phyloP scores from a whole-genome alignment of 2,329 filamentous ascomycete genomes.

The Alternaria hordeiaustralica region DNA sequence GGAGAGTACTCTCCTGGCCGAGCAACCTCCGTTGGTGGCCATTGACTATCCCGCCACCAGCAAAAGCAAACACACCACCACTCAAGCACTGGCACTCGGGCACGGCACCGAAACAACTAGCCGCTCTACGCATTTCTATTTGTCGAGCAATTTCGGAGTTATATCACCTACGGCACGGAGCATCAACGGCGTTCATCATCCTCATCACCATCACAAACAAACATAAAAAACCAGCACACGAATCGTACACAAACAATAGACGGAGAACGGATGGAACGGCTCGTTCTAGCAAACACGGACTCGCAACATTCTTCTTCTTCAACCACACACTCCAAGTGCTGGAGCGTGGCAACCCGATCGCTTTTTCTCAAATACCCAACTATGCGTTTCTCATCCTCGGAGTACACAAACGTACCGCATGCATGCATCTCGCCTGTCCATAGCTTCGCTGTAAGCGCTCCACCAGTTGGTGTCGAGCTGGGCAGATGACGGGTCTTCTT shows the following conservation, averaged over 20 bases:
- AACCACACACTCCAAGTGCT: conserved; percentile 44
- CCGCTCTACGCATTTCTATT: background rate
- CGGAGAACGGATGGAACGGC: conserved; percentile 1
- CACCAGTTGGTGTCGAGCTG: conserved; percentile 36
- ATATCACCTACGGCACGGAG: conserved; percentile 22
- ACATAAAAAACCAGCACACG: background rate
- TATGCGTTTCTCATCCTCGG: conserved; percentile 5
- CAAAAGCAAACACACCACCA: conserved; percentile 2
- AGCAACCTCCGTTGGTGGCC: conserved; percentile 37
- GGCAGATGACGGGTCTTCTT: conserved; percentile 38
- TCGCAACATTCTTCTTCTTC: conserved; percentile 25
- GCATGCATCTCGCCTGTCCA: conserved; percentile 30
- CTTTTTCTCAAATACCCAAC: conserved; percentile 33
- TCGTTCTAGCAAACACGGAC: conserved; percentile 16
- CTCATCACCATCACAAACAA: conserved; percentile 23
- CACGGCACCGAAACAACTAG: conserved; percentile 2
- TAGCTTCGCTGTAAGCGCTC: conserved; percentile 41
- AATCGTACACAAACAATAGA: conserved; percentile 3
- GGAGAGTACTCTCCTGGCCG: conserved; percentile 43
- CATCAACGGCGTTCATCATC: conserved; percentile 42
- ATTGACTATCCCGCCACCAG: conserved; percentile 36
- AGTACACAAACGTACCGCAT: conserved; percentile 13
- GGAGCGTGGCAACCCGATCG: conserved; percentile 40
- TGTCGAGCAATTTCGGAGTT: conserved; percentile 16
- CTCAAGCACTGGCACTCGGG: background rate